Base-by-base conservation (phyloP, 1,284 basidiomycete genomes). In the Cystobasidium sp. region DNA sequence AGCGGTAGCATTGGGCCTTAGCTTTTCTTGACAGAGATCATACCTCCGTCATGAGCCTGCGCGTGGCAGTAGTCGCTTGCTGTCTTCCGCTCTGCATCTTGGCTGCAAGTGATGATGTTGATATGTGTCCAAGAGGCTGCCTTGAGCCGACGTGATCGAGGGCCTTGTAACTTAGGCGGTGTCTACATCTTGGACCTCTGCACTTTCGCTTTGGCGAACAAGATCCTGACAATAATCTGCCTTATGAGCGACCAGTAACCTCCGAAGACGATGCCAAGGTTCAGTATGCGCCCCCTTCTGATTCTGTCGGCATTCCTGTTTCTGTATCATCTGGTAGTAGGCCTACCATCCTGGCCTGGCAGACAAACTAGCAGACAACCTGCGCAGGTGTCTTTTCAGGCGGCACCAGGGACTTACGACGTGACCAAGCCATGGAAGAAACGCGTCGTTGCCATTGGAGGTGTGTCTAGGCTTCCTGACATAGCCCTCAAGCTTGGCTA, bases 11-110 rank as follows among this genome's bases (percentile, higher is more conserved):
- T 18, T 20, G 20, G 39, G 14, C 3, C 1, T 20, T 31, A 31
- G 46, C 47, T 10, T 39, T 16, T 24, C 22, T 16, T 16, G 52
- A 9, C n/a, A 3, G 22, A 39, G 44, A 24, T 0, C 44, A 18
- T 1, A 78, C 79, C 78, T 80, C 79, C 20, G 76, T 78, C 78
- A 79, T 78, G 31, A 80, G 75, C 18, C 79, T 75, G 61, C 77
- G 77, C 43, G 76, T 64, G 3, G 79, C 79, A 6, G 78, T 79
- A 61, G 51, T 55, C 39, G 56, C 39, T 39, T 70, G 68, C 52
- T 49, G 39, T 68, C 72, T 41, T 6, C 49, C 44, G 44, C 56
- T 74, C 55, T 53, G 52, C 62, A 67, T 74, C 12, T 24, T 55
- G 62, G 43, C 46, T 39, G 39, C 39, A 5, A 31, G 43, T 59